Percentiles rank a stretch among this genome's conserved stretches.
Evolutionary conservation across 495 filamentous ascomycete genomes (phyloP).

Genomic region (Aspergillus carlsbadensis): DNA sequence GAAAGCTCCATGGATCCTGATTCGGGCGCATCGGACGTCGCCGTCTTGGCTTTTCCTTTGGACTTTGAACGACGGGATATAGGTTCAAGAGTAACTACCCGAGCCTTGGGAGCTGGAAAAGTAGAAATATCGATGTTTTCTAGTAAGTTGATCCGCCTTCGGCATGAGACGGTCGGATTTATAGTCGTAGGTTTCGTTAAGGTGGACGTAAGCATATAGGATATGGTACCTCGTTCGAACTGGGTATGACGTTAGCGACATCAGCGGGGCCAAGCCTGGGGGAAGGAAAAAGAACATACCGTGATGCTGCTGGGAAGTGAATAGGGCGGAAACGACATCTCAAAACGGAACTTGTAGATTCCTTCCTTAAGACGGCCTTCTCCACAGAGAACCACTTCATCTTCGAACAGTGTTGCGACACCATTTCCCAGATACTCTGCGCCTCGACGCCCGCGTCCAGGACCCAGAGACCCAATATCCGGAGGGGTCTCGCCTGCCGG

Average conservation of each 20-base stretch:
- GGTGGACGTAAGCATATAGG: constrained; percentile 85
- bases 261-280: not conserved
- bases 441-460: constrained; percentile 52
- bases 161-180: constrained; percentile 72
- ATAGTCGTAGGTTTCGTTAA: constrained; percentile 88
- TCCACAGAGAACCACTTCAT: constrained; percentile 86
- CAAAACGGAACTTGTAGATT: constrained; percentile 90
- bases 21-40: constrained; percentile 37
- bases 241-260: constrained; percentile 34
- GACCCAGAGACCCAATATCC: constrained; percentile 49
- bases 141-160: constrained; percentile 73
- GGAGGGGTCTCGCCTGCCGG: constrained; percentile 58
- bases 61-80: constrained; percentile 55
- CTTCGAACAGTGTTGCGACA: constrained; percentile 81
- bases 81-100: constrained; percentile 80
- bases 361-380: constrained; percentile 84
- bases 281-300: constrained; percentile 27
- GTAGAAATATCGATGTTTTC: constrained; percentile 67
- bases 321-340: constrained; percentile 75
- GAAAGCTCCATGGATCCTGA: constrained; percentile 35
- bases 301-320: constrained; percentile 90
- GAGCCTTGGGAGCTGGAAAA: constrained; percentile 59
- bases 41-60: constrained; percentile 37
- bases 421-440: constrained; percentile 79
- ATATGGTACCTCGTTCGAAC: constrained; percentile 95